These are phyloP conservation scores for Hyphopichia khmerensis DNA, from an alignment of 1,139 yeast genomes.

Conservation along the genomic window DNA sequence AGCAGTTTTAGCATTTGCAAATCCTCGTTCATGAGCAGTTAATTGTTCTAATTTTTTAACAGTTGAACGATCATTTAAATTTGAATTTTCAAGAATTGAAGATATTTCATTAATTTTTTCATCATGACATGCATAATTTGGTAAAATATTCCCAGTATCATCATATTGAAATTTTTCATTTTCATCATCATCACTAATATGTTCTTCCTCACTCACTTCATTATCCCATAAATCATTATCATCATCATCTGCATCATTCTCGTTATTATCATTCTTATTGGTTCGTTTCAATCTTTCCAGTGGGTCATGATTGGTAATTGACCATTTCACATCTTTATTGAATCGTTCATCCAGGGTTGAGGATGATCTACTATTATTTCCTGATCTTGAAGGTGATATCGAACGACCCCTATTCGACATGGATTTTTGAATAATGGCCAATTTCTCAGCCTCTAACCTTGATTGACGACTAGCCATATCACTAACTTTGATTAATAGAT, in stretches of 20 bases:
- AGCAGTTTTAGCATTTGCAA: constrained; percentile 56
- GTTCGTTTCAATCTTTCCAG: constrained; percentile 45
- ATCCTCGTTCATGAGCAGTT: constrained; percentile 59
- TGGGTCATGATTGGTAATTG: constrained; percentile 56
- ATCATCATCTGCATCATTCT: constrained; percentile 11
- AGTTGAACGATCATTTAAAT: constrained; percentile 37
- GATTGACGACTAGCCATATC: constrained; percentile 39
- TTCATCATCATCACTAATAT: constrained; percentile 60
- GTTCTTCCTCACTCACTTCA: constrained; percentile 62
- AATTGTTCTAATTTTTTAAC: constrained; percentile 55
- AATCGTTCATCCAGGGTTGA: constrained; percentile 40
- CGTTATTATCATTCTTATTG: constrained; percentile 11
- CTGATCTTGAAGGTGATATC: constrained; percentile 32
- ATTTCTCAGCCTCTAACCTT: constrained; percentile 44
- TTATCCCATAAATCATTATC: constrained; percentile 32
- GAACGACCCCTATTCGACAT: constrained; percentile 40
- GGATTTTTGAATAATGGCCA: constrained; percentile 41
- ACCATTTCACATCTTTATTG: constrained; percentile 46
- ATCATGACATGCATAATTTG: constrained; percentile 56
- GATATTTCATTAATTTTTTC: constrained; percentile 45
- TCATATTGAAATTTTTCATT: constrained; percentile 59
- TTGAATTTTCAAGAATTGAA: constrained; percentile 45
- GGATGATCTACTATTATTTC: constrained; percentile 31
- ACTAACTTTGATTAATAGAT: too few relatives aligned
- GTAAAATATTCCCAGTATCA: constrained; percentile 59